A percentile compares a stretch with the other conserved stretches of the same genome.
These are phyloP conservation scores for Starmerella stellata DNA, from an alignment of 805 yeast genomes.

Conservation along the genomic window DNA sequence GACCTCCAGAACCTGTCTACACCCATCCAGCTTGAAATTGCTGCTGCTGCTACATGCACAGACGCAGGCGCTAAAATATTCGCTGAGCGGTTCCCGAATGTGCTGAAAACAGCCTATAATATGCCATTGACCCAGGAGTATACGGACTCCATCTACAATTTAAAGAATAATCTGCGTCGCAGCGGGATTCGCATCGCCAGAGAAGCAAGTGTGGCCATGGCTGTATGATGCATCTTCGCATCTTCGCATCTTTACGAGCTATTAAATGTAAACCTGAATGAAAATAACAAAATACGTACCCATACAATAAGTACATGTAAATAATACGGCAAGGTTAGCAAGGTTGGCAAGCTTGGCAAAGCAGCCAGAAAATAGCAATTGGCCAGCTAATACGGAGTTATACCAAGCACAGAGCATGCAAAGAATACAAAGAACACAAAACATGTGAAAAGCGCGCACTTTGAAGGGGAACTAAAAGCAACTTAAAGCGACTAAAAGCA, in stretches of 20 bases:
- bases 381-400: background rate
- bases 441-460: too few relatives aligned
- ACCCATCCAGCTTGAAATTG: conserved; percentile 7
- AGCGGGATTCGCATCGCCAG: conserved; percentile 3
- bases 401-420: background rate
- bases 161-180: conserved; percentile 7
- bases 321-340: too few relatives aligned
- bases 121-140: conserved; percentile 8
- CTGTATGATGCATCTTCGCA: too few relatives aligned
- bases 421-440: background rate
- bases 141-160: conserved; percentile 2
- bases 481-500: too few relatives aligned
- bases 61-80: conserved; percentile 10
- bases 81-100: conserved; percentile 5
- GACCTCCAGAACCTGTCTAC: conserved; percentile 6
- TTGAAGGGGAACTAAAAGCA: too few relatives aligned
- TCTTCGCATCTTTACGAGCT: too few relatives aligned
- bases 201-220: background rate
- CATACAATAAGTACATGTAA: too few relatives aligned
- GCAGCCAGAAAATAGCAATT: background rate
- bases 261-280: too few relatives aligned
- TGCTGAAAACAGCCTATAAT: conserved; percentile 5
- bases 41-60: conserved; percentile 13
- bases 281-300: too few relatives aligned
- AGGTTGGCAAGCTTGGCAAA: background rate